These are phyloP conservation scores for Sherardia arvensis DNA, from an alignment of 257 asterid species.

Conservation along the genomic window DNA sequence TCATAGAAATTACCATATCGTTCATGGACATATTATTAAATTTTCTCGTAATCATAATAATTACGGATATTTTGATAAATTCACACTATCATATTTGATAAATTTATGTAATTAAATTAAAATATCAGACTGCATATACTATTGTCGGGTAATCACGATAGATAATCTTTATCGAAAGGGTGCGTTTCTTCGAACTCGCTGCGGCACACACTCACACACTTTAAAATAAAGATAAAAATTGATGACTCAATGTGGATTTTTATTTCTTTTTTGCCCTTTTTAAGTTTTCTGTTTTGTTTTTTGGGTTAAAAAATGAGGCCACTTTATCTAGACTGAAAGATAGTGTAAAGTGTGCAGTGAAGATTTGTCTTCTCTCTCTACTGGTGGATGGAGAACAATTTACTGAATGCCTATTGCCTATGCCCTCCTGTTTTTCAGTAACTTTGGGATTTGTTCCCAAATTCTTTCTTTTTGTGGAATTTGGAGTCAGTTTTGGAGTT, in stretches of 20 bases:
- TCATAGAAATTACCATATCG: too few species aligned
- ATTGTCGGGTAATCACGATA: too few species aligned
- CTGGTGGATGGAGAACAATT: not conserved
- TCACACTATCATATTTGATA: too few species aligned
- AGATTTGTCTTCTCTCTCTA: constrained; percentile 1
- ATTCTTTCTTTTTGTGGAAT: too few species aligned
- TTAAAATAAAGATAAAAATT: not conserved
- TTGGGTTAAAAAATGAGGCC: not conserved
- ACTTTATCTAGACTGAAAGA: constrained; percentile 4
- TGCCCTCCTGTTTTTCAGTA: not conserved
- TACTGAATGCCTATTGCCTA: not conserved
- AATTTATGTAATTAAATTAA: too few species aligned
- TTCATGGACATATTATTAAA: too few species aligned
- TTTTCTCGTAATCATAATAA: too few species aligned
- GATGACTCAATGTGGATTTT: not conserved
- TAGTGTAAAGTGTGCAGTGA: not conserved
- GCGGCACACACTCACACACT: not conserved
- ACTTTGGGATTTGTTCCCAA: not conserved
- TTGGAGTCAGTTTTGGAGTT: too few species aligned
- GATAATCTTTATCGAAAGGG: not conserved
- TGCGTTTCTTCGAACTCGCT: not conserved
- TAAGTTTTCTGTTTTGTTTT: not conserved
- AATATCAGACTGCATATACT: too few species aligned
- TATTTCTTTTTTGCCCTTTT: not conserved
- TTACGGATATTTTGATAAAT: too few species aligned